phyloP scores from a whole-genome alignment of 345 rosid species.

The Eucalyptus tenuipes region DNA sequence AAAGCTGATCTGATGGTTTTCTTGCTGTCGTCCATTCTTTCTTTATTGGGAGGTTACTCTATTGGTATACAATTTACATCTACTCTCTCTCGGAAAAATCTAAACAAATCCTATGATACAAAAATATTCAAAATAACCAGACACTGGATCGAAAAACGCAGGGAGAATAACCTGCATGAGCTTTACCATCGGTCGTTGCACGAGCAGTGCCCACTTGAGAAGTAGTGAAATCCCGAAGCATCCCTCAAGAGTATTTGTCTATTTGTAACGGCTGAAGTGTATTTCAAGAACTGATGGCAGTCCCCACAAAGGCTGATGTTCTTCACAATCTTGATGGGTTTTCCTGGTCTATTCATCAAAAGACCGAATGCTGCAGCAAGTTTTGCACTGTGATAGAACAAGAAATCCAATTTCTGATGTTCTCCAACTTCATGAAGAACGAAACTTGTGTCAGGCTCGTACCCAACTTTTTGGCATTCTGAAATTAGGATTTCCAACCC shows the following conservation, averaged over 20 bases:
- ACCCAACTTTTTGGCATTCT: conserved; percentile 68
- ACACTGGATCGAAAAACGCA: neutral
- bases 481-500: conserved; percentile 56
- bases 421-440: conserved; percentile 92
- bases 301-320: conserved; percentile 73
- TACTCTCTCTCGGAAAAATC: neutral
- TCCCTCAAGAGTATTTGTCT: conserved; percentile 67
- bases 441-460: conserved; percentile 67
- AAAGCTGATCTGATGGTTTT: neutral
- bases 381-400: conserved; percentile 84
- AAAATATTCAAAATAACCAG: neutral
- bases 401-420: conserved; percentile 64
- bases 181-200: conserved; percentile 54
- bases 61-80: neutral
- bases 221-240: conserved; percentile 71
- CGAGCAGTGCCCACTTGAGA: conserved; percentile 59
- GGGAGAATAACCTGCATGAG: neutral
- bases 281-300: conserved; percentile 66
- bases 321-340: conserved; percentile 51
- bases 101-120: neutral
- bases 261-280: conserved; percentile 33
- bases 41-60: neutral
- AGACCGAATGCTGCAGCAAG: conserved; percentile 76
- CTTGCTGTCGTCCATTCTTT: neutral
- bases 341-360: conserved; percentile 25